Conservation (phyloP, 257 asterid species). For the Anisodus tanguticus region DNA sequence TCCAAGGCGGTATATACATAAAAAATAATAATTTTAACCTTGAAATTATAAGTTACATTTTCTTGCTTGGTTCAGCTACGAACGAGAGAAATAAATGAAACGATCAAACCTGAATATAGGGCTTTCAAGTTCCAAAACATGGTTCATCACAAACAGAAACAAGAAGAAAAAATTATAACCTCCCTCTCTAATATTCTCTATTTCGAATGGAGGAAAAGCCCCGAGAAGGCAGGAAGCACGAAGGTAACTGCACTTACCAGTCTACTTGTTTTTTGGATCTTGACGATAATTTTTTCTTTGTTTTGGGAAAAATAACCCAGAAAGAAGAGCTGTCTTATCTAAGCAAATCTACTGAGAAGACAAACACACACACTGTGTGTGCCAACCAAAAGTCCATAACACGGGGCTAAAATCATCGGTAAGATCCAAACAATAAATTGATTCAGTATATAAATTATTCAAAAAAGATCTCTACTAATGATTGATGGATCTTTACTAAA, state of each 20-base stretch:
- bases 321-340: neutral
- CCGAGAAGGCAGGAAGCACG: constrained; percentile 1
- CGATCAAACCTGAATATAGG: neutral
- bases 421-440: neutral
- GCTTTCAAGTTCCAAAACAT: neutral
- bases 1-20: too few species aligned
- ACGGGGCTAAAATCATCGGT: neutral
- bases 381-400: neutral
- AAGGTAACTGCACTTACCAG: neutral
- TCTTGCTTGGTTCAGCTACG: constrained; percentile 4
- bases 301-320: neutral
- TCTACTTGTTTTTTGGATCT: neutral
- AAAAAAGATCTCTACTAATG: neutral
- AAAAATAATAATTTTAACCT: too few species aligned
- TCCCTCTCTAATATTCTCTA: neutral
- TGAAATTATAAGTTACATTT: neutral
- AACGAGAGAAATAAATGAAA: neutral
- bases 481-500: neutral
- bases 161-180: neutral
- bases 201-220: neutral
- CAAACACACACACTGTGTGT: neutral
- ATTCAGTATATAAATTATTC: neutral
- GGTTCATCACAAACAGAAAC: constrained; percentile 26
- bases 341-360: neutral
- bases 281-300: neutral